Conservation (phyloP, 2,329 filamentous ascomycete genomes). For the Metarhizium rileyi region DNA sequence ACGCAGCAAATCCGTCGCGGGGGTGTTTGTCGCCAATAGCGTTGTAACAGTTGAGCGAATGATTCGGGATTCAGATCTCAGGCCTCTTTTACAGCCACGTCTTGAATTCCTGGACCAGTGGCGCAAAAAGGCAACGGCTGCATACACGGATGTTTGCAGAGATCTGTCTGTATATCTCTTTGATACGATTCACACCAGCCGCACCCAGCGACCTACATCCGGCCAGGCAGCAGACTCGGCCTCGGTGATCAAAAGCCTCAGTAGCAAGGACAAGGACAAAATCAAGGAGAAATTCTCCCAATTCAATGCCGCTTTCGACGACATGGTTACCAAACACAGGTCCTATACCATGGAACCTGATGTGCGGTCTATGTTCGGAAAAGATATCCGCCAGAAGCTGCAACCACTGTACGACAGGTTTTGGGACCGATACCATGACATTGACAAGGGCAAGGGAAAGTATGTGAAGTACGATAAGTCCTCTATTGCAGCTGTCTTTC, state of each 20-base stretch:
- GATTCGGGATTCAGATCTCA: slow-evolving; percentile 72
- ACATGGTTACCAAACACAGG: slow-evolving; percentile 75
- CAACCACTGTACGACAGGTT: slow-evolving; percentile 92
- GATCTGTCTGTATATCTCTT: slow-evolving; percentile 78
- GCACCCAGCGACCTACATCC: slow-evolving; percentile 60
- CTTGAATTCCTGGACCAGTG: slow-evolving; percentile 65
- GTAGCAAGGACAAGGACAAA: slow-evolving; percentile 85
- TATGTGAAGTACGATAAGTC: slow-evolving; percentile 96
- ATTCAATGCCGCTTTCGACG: slow-evolving; percentile 88
- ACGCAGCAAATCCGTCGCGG: slow-evolving; percentile 68
- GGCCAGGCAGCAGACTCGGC: slow-evolving; percentile 64
- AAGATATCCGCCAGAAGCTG: slow-evolving; percentile 82
- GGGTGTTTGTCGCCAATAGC: slow-evolving; percentile 86
- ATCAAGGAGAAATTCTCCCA: slow-evolving; percentile 93
- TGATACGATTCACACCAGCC: slow-evolving; percentile 86
- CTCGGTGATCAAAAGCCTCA: slow-evolving; percentile 72
- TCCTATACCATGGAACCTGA: slow-evolving; percentile 82
- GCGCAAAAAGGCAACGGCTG: slow-evolving; percentile 74
- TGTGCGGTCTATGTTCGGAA: slow-evolving; percentile 68
- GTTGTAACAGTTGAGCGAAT: slow-evolving; percentile 76
- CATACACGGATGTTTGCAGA: slow-evolving; percentile 81
- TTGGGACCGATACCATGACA: slow-evolving; percentile 94
- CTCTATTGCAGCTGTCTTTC: slow-evolving; percentile 59
- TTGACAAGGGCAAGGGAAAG: slow-evolving; percentile 96
- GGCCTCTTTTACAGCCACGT: slow-evolving; percentile 57